phyloP scores from a whole-genome alignment of 306 rosid species.

The Ormosia emarginata region DNA sequence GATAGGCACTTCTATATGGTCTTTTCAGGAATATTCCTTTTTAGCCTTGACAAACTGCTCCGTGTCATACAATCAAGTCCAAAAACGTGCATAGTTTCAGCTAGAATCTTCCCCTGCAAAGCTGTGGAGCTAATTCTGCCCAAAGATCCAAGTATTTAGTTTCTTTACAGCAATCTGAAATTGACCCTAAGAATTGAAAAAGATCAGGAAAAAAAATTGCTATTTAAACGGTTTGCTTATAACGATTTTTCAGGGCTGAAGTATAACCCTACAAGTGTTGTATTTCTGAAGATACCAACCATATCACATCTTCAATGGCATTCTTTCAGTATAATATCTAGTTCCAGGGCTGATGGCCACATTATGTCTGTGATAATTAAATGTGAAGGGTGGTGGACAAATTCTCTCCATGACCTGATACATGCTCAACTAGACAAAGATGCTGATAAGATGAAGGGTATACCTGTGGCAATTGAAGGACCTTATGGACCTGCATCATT shows the following conservation, averaged over 20 bases:
- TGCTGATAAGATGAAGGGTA: constrained; percentile 39
- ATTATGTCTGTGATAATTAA: constrained; percentile 61
- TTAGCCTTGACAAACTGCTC: constrained; percentile 73
- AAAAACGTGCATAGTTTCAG: constrained; percentile 61
- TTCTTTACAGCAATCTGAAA: constrained; percentile 15
- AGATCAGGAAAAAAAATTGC: neutral
- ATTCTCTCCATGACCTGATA: constrained; percentile 58
- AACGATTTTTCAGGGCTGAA: constrained; percentile 55
- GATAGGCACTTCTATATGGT: constrained; percentile 81
- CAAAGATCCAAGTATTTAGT: constrained; percentile 61
- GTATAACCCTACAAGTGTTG: constrained; percentile 75
- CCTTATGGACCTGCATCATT: constrained; percentile 84
- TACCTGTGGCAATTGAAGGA: constrained; percentile 81
- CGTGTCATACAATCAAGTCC: constrained; percentile 76
- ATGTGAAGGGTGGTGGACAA: constrained; percentile 85
- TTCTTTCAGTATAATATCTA: constrained; percentile 82
- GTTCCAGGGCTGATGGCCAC: constrained; percentile 54
- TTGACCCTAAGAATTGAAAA: neutral
- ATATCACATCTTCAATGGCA: constrained; percentile 89
- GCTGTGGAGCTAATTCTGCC: constrained; percentile 73
- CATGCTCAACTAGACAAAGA: constrained; percentile 44
- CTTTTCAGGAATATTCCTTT: constrained; percentile 82
- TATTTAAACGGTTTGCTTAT: neutral
- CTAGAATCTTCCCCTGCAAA: constrained; percentile 60
- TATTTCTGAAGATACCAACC: constrained; percentile 75